phyloP scores from a whole-genome alignment of 2,329 filamentous ascomycete species.

The Chaetothyriales sp. region DNA sequence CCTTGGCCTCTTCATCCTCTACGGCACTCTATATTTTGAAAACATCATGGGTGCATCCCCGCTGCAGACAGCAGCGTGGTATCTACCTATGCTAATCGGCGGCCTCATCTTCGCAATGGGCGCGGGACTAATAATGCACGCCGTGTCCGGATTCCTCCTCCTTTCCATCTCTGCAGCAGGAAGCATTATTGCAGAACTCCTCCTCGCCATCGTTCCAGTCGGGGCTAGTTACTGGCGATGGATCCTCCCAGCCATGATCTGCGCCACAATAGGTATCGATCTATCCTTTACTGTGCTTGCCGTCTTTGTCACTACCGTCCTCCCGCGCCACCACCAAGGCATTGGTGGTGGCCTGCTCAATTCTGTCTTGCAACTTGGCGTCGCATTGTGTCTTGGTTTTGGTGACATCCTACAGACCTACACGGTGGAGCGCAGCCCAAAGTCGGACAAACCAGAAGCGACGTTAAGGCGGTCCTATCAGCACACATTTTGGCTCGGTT shows the following conservation, averaged over 20 bases:
- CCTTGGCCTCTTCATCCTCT: constrained; percentile 54
- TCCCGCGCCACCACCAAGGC: constrained; percentile 52
- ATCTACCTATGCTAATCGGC: constrained; percentile 50
- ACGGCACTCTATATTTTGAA: constrained; percentile 54
- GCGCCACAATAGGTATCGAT: constrained; percentile 57
- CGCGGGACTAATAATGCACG: constrained; percentile 53
- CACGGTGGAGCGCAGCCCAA: constrained; percentile 23
- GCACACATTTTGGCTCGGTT: constrained; percentile 40
- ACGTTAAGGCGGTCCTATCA: constrained; percentile 42
- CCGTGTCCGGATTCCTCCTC: constrained; percentile 47
- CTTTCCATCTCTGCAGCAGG: constrained; percentile 47
- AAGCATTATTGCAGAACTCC: constrained; percentile 41
- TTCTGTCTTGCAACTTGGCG: constrained; percentile 54
- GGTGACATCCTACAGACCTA: constrained; percentile 46
- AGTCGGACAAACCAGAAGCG: constrained; percentile 12
- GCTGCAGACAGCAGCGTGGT: constrained; percentile 53
- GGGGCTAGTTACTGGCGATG: constrained; percentile 54
- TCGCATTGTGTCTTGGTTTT: constrained; percentile 56
- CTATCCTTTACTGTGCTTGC: constrained; percentile 62
- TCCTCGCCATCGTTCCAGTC: constrained; percentile 50
- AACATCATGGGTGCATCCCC: constrained; percentile 44
- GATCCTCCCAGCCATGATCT: constrained; percentile 48
- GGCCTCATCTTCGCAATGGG: constrained; percentile 49
- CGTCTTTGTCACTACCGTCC: constrained; percentile 59
- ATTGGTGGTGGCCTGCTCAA: constrained; percentile 59